Evolutionary conservation across 2,329 filamentous ascomycete genomes (phyloP).

Genomic region (Nectriaceae sp.): DNA sequence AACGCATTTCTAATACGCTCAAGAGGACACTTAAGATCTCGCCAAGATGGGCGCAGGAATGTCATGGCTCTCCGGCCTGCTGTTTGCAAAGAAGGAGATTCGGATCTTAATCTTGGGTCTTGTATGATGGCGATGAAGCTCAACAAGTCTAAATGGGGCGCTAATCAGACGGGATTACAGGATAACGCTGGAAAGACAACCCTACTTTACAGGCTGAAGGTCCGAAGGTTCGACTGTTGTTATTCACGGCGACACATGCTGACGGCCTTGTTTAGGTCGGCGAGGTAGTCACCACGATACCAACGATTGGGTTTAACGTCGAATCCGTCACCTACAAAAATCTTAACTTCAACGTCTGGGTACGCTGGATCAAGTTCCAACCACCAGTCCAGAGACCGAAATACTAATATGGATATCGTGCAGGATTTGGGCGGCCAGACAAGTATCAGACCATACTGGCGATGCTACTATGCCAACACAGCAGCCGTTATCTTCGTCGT

Average conservation of each 20-base stretch:
- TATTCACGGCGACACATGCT: constrained; percentile 8
- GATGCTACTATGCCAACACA: constrained; percentile 99
- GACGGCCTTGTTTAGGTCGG: constrained; percentile 68
- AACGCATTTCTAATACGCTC: neutral
- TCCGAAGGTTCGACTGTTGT: constrained; percentile 36
- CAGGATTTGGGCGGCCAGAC: constrained; percentile 95
- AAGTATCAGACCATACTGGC: constrained; percentile 98
- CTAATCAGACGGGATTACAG: constrained; percentile 46
- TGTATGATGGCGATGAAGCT: constrained; percentile 52
- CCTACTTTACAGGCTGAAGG: constrained; percentile 92
- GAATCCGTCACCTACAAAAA: constrained; percentile 99
- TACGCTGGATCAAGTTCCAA: constrained; percentile 44
- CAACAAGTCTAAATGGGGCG: constrained; percentile 15
- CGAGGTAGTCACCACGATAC: constrained; percentile 98
- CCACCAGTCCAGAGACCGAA: neutral
- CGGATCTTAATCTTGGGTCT: constrained; percentile 92
- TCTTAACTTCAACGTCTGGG: constrained; percentile 98
- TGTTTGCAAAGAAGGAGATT: constrained; percentile 97
- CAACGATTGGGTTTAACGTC: constrained; percentile 98
- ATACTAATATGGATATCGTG: constrained; percentile 12
- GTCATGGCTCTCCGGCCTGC: constrained; percentile 69
- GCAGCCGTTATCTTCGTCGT: constrained; percentile 98
- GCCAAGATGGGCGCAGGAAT: constrained; percentile 63
- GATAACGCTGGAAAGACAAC: constrained; percentile 99
- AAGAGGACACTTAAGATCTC: constrained; percentile 5